Evolutionary conservation across 257 asterid genomes (phyloP).

Genomic region (Solanum microdontum): DNA sequence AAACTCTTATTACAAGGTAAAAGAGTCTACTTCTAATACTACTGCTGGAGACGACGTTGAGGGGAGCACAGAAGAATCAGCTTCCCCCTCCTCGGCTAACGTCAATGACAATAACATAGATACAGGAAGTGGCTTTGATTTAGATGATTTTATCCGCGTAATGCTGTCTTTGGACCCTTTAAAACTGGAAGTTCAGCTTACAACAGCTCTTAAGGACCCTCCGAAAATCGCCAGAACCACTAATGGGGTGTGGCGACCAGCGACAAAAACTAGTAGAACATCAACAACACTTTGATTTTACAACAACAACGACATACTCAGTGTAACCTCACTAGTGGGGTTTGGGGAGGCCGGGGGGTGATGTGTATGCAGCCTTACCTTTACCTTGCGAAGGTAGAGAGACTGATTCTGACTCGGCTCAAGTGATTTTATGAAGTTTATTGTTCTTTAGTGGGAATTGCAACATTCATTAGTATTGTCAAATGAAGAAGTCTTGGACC

Average conservation of each 20-base stretch:
- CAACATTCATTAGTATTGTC: background rate
- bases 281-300: conserved; percentile 1
- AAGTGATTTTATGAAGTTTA: background rate
- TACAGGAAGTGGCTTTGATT: conserved; percentile 40
- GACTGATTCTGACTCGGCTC: background rate
- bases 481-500: background rate
- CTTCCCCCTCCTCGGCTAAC: conserved; percentile 7
- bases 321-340: background rate
- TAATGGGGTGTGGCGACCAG: conserved; percentile 14
- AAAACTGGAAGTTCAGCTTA: conserved; percentile 44
- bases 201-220: conserved; percentile 9
- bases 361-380: background rate
- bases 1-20: conserved; percentile 6
- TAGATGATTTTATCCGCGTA: conserved; percentile 49
- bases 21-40: conserved; percentile 5
- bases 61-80: conserved; percentile 12
- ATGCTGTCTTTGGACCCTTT: conserved; percentile 62
- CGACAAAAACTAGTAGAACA: conserved; percentile 5
- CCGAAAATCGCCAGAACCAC: conserved; percentile 15
- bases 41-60: background rate
- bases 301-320: background rate
- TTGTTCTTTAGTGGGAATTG: background rate
- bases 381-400: background rate
- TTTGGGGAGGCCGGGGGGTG: background rate
- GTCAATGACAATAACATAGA: background rate